phyloP scores from a whole-genome alignment of 352 stramenopile species.

The Phytophthora podocarpi region DNA sequence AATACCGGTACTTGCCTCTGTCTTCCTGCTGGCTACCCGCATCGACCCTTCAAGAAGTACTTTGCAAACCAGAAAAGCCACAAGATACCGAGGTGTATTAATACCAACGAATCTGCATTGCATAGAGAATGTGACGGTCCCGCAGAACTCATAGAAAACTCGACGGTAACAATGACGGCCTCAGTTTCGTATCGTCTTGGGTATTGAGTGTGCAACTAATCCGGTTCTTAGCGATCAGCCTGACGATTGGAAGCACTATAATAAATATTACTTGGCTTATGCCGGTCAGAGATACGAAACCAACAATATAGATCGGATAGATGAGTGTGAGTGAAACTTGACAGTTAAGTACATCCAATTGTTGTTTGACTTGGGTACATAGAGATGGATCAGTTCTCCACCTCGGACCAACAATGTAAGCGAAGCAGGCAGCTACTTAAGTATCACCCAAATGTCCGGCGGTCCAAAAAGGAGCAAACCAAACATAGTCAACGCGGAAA shows the following conservation, averaged over 20 bases:
- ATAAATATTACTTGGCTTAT: conserved; percentile 7
- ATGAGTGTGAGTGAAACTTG: conserved; percentile 17
- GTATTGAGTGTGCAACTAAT: conserved; percentile 1
- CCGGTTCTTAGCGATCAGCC: conserved; percentile 2
- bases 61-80: too few species aligned
- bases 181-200: conserved; percentile 13
- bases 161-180: conserved; percentile 1
- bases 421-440: conserved; percentile 12
- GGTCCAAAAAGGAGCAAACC: neutral
- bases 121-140: too few species aligned
- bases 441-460: neutral
- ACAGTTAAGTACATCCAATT: conserved; percentile 3
- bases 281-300: conserved; percentile 8
- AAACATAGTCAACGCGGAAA: conserved; percentile 11
- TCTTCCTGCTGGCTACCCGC: too few species aligned
- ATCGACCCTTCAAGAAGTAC: too few species aligned
- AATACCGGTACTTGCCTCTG: too few species aligned
- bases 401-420: neutral
- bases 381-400: conserved; percentile 5
- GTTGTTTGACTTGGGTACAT: conserved; percentile 10
- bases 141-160: too few species aligned
- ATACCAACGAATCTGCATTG: too few species aligned
- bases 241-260: neutral
- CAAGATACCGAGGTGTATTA: too few species aligned
- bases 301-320: conserved; percentile 14